Percentiles rank a stretch among this genome's conserved stretches.
These are phyloP conservation scores for Pinguiococcus pyrenoidosus DNA, from an alignment of 108 stramenopile genomes.

Conservation along the genomic window DNA sequence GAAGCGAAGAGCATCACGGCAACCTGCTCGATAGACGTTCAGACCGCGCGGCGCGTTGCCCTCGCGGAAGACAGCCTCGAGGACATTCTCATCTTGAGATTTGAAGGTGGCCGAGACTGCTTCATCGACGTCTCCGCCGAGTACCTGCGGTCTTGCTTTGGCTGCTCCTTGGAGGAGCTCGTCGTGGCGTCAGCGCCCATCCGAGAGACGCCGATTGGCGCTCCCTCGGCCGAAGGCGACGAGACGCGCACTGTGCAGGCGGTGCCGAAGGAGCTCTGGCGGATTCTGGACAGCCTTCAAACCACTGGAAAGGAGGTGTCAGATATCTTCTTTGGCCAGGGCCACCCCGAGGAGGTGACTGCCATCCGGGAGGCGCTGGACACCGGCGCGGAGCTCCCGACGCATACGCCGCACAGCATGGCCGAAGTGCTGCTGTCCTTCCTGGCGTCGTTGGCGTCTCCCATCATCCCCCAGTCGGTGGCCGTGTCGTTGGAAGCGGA, in stretches of 20 bases:
- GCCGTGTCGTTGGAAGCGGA: constrained; percentile 60
- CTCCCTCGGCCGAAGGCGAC: constrained; percentile 3
- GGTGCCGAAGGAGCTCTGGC: constrained; percentile 90
- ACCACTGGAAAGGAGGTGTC: constrained; percentile 61
- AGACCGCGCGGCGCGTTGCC: constrained; percentile 60
- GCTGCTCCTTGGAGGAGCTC: constrained; percentile 73
- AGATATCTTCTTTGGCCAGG: constrained; percentile 63
- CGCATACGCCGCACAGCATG: constrained; percentile 31
- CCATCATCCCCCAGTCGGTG: constrained; percentile 51
- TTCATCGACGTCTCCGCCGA: constrained; percentile 66
- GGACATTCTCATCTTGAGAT: constrained; percentile 72
- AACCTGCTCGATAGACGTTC: constrained; percentile 57
- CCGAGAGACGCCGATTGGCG: neutral
- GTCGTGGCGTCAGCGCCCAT: constrained; percentile 13
- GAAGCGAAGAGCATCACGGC: constrained; percentile 57
- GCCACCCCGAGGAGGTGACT: constrained; percentile 54
- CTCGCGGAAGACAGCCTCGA: constrained; percentile 65
- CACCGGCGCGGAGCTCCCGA: constrained; percentile 49
- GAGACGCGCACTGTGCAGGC: constrained; percentile 38
- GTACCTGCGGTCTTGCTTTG: constrained; percentile 79
- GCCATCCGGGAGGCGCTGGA: constrained; percentile 66
- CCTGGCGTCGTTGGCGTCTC: constrained; percentile 55
- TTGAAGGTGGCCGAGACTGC: constrained; percentile 86
- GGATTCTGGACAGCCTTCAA: constrained; percentile 80
- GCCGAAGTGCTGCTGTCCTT: constrained; percentile 61